Percentiles rank a stretch among this genome's conserved stretches.
These are phyloP conservation scores for Symbiodinium natans DNA, from an alignment of 73 alveolate species.

Conservation along the genomic window DNA sequence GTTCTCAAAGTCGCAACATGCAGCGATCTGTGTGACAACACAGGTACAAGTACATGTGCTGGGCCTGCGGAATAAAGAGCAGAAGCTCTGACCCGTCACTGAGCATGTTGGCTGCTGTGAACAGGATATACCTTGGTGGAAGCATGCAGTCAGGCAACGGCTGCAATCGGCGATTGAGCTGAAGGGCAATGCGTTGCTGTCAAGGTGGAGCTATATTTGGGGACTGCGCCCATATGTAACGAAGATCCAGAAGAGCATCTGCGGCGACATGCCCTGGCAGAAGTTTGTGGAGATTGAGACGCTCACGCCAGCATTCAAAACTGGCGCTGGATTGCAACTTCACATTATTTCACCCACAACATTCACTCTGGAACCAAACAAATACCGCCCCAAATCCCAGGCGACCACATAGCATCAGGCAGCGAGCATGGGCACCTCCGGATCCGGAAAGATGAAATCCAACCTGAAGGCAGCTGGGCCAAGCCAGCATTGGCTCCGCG, in stretches of 20 bases:
- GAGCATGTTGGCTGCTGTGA: conserved; percentile 88
- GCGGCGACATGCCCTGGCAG: conserved; percentile 75
- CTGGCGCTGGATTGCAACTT: no score
- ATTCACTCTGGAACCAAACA: no score
- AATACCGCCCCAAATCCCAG: no score
- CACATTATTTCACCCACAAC: no score
- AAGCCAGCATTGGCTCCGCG: not conserved
- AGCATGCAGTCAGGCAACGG: no score
- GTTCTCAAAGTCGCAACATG: not conserved
- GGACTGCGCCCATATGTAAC: conserved; percentile 48
- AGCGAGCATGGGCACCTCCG: conserved; percentile 66
- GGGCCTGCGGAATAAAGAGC: conserved; percentile 84
- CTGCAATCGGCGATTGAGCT: no score
- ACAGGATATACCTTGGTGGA: conserved; percentile 77
- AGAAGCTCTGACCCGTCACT: conserved; percentile 91
- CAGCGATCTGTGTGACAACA: not conserved
- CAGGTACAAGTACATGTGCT: no score
- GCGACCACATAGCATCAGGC: no score
- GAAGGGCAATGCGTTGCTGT: not conserved
- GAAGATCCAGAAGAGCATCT: conserved; percentile 86
- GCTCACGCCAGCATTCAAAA: no score
- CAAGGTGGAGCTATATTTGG: not conserved
- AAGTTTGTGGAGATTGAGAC: not conserved
- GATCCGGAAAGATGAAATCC: conserved; percentile 60
- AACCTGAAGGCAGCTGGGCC: conserved; percentile 1